Evolutionary conservation across 331 rosid species (phyloP).

Genomic region (Arachis monticola): DNA sequence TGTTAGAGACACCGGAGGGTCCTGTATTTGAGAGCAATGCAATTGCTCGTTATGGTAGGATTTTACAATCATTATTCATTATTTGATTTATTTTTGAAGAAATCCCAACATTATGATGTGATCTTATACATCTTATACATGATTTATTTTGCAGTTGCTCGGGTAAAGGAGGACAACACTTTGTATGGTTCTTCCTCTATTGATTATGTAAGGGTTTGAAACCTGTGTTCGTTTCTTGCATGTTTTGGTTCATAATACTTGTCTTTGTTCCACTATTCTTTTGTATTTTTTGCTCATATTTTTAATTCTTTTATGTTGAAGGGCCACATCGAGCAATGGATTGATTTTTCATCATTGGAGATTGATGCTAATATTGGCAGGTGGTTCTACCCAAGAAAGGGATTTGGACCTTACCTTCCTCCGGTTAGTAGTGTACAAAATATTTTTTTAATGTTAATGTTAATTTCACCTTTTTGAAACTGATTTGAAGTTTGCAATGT

Average conservation of each 20-base stretch:
- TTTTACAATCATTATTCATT: not conserved
- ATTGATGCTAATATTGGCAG: conserved; percentile 51
- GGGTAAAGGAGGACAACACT: conserved; percentile 51
- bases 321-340: conserved; percentile 85
- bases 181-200: conserved; percentile 68
- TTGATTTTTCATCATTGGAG: conserved; percentile 74
- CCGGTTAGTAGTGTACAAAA: conserved; percentile 14
- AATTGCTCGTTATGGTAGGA: conserved; percentile 73
- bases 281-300: conserved; percentile 3
- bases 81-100: not conserved
- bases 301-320: not conserved
- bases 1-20: conserved; percentile 74
- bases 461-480: no score
- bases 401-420: conserved; percentile 50
- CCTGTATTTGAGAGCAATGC: conserved; percentile 87
- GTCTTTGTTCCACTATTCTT: no score
- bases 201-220: conserved; percentile 50
- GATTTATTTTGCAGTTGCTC: conserved; percentile 58
- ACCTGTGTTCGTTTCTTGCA: not conserved
- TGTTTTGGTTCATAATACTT: no score
- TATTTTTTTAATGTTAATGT: no score
- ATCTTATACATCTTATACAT: no score
- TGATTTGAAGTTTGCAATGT: no score
- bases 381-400: conserved; percentile 54
- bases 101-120: not conserved